Base-by-base conservation (phyloP, 1,284 basidiomycete genomes). In the Ceratobasidium sp. region DNA sequence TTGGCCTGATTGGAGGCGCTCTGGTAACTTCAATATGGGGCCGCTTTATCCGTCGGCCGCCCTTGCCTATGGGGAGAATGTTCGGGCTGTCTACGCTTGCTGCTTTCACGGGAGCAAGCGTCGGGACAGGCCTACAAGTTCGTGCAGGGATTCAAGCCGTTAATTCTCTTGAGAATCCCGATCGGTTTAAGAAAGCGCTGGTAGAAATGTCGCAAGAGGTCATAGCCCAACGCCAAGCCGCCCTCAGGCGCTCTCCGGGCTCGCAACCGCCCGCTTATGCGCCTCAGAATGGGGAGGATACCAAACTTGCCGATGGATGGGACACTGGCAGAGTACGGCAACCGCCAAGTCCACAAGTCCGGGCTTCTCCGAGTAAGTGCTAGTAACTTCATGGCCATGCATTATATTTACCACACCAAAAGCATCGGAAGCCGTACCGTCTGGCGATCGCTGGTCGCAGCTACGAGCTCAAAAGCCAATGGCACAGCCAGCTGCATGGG, bases 401-500 rank as follows among this genome's bases (percentile, higher is more conserved):
- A 26, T 63, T 66, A 64, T 58, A 51, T 28, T 51, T 39, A 65
- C 42, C 13, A 37, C 56, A 33, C 17, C 35, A 49, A 31, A 54
- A 53, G 15, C 20, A 79, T 69, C 17, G 58, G 79, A 47, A 75
- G 77, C 79, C 42, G 47, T 67, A 26, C 75, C 71, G 65, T n/a
- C 60, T n/a, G n/a, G 60, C 64, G 79, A 47, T 64, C 77, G 35
- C 61, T 92, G 91, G 91, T 90, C 91, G 53, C 87, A 90, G 78
- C 89, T 92, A 56, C 89, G 91, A 69, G 84, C 84, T 77, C 82
- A 85, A 39, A 86, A 83, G 42, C 81, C 76, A 77, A 77, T 84
- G 37, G 85, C 84, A 2, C 82, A 84, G 39, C 84, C 84, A 28
- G 91, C 91, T 15, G 86, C 90, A 5, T 92, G 91, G 91, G 91